These are phyloP conservation scores for Aspergillus brasiliensis DNA, from an alignment of 2,329 filamentous ascomycete species.

Conservation along the genomic window DNA sequence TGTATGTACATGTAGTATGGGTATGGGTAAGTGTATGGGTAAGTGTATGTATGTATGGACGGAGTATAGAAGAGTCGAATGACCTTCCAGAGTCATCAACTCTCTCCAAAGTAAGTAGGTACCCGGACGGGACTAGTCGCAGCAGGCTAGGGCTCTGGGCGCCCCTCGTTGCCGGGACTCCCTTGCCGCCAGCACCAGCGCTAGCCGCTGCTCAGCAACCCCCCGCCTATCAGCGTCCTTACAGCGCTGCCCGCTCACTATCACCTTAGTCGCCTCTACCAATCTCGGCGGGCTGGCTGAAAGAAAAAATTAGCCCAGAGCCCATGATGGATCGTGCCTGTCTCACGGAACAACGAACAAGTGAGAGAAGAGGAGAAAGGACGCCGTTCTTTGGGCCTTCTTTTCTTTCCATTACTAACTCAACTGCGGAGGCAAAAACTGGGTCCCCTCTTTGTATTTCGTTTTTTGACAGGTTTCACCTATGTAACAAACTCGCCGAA, in stretches of 20 bases:
- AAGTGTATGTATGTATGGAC: slow-evolving; percentile 2
- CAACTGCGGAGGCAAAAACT: neutral
- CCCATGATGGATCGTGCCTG: slow-evolving; percentile 24
- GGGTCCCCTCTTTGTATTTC: neutral
- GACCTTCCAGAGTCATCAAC: slow-evolving; percentile 2
- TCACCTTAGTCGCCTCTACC: slow-evolving; percentile 8
- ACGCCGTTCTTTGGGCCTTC: slow-evolving; percentile 3
- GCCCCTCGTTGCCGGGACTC: slow-evolving; percentile 40
- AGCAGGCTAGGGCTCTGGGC: slow-evolving; percentile 11
- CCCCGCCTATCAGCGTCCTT: slow-evolving; percentile 35
- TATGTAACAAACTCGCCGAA: slow-evolving; percentile 10
- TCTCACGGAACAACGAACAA: slow-evolving; percentile 20
- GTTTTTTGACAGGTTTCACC: slow-evolving; percentile 22
- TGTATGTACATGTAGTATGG: too few species aligned
- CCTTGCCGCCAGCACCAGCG: slow-evolving; percentile 38
- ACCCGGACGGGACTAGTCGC: slow-evolving; percentile 14
- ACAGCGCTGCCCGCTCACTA: slow-evolving; percentile 13
- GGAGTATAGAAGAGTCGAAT: neutral
- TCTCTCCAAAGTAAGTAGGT: slow-evolving; percentile 6
- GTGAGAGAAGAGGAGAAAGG: too few species aligned
- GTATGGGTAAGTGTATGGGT: neutral
- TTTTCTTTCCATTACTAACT: slow-evolving; percentile 11
- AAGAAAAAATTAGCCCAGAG: slow-evolving; percentile 1
- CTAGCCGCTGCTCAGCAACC: slow-evolving; percentile 37
- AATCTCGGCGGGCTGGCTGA: slow-evolving; percentile 24